Evolutionary conservation across 2,329 filamentous ascomycete genomes (phyloP), one percentile per base, ranked within the genome.

Genomic region (Paramyrothecium sp.): DNA sequence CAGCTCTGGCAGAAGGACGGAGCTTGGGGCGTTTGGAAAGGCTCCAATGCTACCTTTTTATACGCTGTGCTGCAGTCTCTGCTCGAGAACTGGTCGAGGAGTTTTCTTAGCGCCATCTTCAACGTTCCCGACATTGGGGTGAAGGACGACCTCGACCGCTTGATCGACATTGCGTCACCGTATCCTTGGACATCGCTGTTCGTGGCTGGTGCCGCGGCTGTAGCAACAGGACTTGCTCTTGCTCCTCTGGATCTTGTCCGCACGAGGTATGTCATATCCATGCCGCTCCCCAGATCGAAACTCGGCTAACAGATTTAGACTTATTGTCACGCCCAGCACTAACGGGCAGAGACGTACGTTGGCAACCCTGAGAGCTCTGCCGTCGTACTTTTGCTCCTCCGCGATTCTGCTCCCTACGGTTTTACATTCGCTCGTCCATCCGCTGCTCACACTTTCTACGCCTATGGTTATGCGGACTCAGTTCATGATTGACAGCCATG

Each of bases 21-120:
- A 38, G 89, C 89, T 0, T 93, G 92, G 82, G 95, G 95, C 4
- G 88, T 97, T 5, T 99, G 94, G 93, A 97, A 97, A 72, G 87
- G 89, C 10, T 91, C 92, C 41, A 98, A 98, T 70, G 87, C 90
- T 16, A 96, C 92, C 1, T 99, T 98, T 68, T 81, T 98, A 53
- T 97, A 98, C 75, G 90, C 88, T 0, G 85, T 97, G 51, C 81
- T 98, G 19, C 85, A 93, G 60, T 92, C 92, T 12, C 89, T 96
- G 8, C 78, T 97, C 30, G 95, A 98, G 71, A 93, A 91, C 65
- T 99, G 96, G 88, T 90, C 93, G 11, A 86, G 92, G 66, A 95
- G 92, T 67, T 83, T 97, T 54, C 81, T 98, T n/a, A 92, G 92
- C 49, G 94, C 95, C 1, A 81, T 98, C 7, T 83, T 98, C 64